phyloP scores from a whole-genome alignment of 176 grass and related monocot species.

The Dactylis glomerata region DNA sequence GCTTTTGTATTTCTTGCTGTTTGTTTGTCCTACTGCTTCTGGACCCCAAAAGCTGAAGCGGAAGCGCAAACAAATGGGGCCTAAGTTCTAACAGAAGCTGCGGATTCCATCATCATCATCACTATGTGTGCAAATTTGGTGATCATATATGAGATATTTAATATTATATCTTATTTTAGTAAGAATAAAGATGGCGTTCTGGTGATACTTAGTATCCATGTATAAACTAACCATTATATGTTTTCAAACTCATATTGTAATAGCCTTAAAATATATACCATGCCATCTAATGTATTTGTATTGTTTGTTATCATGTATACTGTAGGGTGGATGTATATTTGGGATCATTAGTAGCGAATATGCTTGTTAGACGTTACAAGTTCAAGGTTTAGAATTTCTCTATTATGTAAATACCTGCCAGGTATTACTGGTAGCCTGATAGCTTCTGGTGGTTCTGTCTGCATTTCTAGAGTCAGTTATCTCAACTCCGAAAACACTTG shows the following conservation, averaged over 20 bases:
- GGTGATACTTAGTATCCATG: not conserved
- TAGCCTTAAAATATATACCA: not conserved
- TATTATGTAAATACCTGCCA: not conserved
- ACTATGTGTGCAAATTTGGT: not conserved
- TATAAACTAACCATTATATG: not conserved
- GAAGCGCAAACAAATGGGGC: too few species aligned
- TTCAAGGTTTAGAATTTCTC: not conserved
- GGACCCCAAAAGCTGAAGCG: too few species aligned
- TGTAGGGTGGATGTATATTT: not conserved
- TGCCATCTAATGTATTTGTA: not conserved
- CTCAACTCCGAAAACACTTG: not conserved
- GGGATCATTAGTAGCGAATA: not conserved
- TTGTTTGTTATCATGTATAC: not conserved
- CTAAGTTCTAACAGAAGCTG: not conserved
- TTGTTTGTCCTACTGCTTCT: too few species aligned
- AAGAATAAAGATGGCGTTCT: not conserved
- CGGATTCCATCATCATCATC: not conserved
- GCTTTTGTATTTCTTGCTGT: too few species aligned
- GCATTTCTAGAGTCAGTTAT: not conserved
- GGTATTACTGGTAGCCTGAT: not conserved
- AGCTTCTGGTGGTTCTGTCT: not conserved
- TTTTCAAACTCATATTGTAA: not conserved
- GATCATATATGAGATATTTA: not conserved
- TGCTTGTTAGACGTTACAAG: not conserved
- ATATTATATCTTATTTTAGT: not conserved